Evolutionary conservation across 768 basidiomycete species (phyloP).

Genomic region (Xerocomus spinulosus): DNA sequence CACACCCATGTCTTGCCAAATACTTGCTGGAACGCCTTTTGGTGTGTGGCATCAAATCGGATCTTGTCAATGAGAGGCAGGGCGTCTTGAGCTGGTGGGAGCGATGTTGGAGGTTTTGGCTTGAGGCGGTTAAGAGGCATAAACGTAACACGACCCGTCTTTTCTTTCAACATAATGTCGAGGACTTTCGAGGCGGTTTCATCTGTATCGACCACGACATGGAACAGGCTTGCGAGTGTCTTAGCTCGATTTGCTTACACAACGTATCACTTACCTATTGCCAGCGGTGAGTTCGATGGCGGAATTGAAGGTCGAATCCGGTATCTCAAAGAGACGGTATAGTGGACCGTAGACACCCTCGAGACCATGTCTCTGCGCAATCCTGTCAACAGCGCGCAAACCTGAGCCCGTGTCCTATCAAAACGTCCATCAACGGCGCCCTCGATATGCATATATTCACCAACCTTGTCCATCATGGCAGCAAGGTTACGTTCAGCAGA

Average conservation of each 20-base stretch:
- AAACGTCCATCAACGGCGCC: background rate
- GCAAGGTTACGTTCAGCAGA: slow-evolving; percentile 74
- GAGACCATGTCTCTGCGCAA: slow-evolving; percentile 69
- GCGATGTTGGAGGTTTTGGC: slow-evolving; percentile 55
- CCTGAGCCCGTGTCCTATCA: slow-evolving; percentile 85
- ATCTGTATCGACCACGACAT: slow-evolving; percentile 97
- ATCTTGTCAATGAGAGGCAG: slow-evolving; percentile 83
- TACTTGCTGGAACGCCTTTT: slow-evolving; percentile 91
- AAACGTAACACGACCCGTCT: slow-evolving; percentile 92
- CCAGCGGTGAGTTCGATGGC: slow-evolving; percentile 95
- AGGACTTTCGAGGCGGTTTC: slow-evolving; percentile 89
- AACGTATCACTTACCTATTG: slow-evolving; percentile 60
- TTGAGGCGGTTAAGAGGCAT: slow-evolving; percentile 96
- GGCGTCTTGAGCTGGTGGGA: slow-evolving; percentile 68
- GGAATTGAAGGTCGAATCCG: slow-evolving; percentile 83
- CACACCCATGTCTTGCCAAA: slow-evolving; percentile 98
- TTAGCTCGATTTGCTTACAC: background rate
- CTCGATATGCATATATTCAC: background rate
- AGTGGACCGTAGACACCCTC: slow-evolving; percentile 91
- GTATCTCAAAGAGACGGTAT: slow-evolving; percentile 89
- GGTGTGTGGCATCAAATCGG: slow-evolving; percentile 61
- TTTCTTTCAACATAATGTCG: slow-evolving; percentile 90
- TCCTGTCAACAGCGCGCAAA: slow-evolving; percentile 78
- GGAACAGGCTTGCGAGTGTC: slow-evolving; percentile 61
- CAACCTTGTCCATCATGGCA: slow-evolving; percentile 94